A percentile compares a stretch with the other conserved stretches of the same genome.
Conservation (phyloP, 75 land plant species). For the Pinus tabuliformis region DNA sequence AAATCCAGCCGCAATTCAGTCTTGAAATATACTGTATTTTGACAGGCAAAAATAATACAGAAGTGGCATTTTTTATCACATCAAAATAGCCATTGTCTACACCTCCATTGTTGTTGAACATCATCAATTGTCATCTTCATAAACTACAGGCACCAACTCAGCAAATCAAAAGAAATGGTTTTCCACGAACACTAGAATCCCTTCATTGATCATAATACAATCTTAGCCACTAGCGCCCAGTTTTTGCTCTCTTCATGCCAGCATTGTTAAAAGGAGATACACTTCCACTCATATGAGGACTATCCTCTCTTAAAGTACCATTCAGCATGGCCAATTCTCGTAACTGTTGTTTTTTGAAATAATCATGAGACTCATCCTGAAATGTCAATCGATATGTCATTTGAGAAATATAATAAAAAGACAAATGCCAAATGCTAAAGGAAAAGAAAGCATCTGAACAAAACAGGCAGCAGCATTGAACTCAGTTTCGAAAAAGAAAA, state of each 20-base stretch:
- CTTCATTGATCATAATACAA: not conserved
- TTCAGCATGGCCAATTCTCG: constrained; percentile 89
- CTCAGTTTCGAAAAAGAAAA: constrained; percentile 55
- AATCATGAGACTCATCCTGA: constrained; percentile 90
- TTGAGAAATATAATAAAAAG: constrained; percentile 6
- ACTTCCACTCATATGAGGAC: constrained; percentile 67
- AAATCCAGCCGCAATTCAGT: not conserved
- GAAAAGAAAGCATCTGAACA: constrained; percentile 1
- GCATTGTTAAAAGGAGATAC: constrained; percentile 76
- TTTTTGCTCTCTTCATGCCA: constrained; percentile 90
- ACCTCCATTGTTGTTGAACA: constrained; percentile 1
- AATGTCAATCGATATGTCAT: not conserved
- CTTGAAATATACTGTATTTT: not conserved
- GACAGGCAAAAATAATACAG: not conserved
- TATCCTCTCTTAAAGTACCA: constrained; percentile 89
- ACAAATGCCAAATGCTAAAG: not conserved
- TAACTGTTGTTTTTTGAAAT: constrained; percentile 85
- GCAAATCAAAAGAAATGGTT: not conserved
- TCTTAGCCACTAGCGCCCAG: constrained; percentile 47
- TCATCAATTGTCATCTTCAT: constrained; percentile 4
- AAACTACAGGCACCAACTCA: constrained; percentile 10
- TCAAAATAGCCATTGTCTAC: not conserved
- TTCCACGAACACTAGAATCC: not conserved
- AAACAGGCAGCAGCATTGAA: constrained; percentile 11
- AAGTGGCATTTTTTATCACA: constrained; percentile 4